Conservation (phyloP, 768 basidiomycete genomes). For the Leccinum variicolor region DNA sequence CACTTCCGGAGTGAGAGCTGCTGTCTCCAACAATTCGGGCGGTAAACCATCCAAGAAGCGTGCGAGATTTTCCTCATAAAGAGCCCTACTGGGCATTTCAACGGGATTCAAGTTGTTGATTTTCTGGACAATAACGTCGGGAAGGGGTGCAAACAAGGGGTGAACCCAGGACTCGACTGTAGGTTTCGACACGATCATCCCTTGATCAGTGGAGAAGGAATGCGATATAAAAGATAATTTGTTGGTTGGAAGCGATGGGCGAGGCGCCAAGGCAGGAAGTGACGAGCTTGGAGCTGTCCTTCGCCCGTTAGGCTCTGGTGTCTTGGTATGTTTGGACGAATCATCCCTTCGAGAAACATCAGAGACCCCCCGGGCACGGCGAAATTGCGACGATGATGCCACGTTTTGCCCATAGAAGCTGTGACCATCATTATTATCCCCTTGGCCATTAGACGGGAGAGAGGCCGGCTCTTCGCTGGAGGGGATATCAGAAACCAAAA, state of each 20-base stretch:
- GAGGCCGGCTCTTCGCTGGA: constrained; percentile 31
- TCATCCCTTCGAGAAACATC: constrained; percentile 17
- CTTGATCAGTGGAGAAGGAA: constrained; percentile 37
- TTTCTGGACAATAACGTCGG: constrained; percentile 50
- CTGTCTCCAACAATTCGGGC: constrained; percentile 56
- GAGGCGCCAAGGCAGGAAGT: constrained; percentile 22
- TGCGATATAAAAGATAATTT: constrained; percentile 46
- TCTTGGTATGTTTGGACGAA: constrained; percentile 14
- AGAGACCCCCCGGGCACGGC: constrained; percentile 22
- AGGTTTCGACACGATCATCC: constrained; percentile 37
- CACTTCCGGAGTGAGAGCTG: constrained; percentile 50
- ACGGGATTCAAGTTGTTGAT: constrained; percentile 50
- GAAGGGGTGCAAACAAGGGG: constrained; percentile 57
- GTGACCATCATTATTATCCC: constrained; percentile 30
- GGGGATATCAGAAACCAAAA: constrained; percentile 41
- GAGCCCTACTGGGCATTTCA: constrained; percentile 57
- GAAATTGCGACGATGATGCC: constrained; percentile 33
- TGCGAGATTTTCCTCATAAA: constrained; percentile 49
- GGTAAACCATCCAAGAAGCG: constrained; percentile 51
- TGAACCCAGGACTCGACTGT: constrained; percentile 59
- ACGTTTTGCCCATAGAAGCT: constrained; percentile 50
- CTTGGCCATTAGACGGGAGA: constrained; percentile 13
- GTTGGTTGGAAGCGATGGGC: constrained; percentile 20
- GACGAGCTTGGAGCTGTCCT: constrained; percentile 16
- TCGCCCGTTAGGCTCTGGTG: constrained; percentile 26